Conservation (phyloP, 73 alveolate genomes). For the Uronychia setigera region DNA sequence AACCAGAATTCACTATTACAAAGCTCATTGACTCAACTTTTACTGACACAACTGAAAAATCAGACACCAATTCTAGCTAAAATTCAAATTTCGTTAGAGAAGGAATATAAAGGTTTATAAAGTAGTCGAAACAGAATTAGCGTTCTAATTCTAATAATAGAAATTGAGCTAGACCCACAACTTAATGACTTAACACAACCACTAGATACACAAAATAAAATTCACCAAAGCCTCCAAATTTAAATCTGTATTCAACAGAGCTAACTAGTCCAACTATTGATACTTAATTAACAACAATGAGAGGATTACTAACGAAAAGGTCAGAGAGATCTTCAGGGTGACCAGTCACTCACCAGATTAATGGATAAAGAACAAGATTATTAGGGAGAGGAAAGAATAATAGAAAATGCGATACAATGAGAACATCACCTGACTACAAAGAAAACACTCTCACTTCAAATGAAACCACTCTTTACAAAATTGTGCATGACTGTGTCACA, state of each 20-base stretch:
- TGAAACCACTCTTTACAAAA: not conserved
- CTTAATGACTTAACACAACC: no score
- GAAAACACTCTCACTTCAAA: not conserved
- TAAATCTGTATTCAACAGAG: not conserved
- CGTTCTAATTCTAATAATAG: no score
- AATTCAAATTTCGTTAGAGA: no score
- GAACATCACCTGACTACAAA: not conserved
- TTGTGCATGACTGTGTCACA: not conserved
- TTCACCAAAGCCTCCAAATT: no score
- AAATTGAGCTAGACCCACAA: no score
- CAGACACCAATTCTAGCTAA: not conserved
- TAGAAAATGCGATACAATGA: not conserved
- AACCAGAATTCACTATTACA: not conserved
- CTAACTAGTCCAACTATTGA: not conserved
- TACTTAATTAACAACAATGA: no score
- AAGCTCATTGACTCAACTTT: not conserved
- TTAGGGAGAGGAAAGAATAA: not conserved
- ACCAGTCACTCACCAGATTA: not conserved
- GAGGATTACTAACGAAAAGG: not conserved
- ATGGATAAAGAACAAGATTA: no score
- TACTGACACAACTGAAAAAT: not conserved
- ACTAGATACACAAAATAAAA: no score
- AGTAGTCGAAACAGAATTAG: no score
- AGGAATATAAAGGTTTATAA: no score
- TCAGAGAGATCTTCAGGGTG: not conserved